Evolutionary conservation across 768 basidiomycete species (phyloP), one percentile per base, ranked within the genome.

Genomic region (Pisolithus microcarpus): DNA sequence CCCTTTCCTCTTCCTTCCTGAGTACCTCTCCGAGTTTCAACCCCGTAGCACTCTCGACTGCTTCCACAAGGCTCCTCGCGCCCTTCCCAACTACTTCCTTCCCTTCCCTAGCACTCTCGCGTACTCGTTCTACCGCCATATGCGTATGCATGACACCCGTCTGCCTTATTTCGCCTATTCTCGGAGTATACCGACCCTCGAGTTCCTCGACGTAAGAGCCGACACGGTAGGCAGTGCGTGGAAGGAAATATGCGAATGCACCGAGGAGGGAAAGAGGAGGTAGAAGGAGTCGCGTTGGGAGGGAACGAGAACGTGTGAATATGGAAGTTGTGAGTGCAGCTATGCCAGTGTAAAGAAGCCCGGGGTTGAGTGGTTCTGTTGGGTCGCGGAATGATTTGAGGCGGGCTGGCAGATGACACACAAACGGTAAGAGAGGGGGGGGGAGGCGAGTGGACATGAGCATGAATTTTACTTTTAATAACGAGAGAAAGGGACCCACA

Each of bases 271-370:
- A 79, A 21, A 80, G 53, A 0, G 94, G 87, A 0, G 95, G 95
- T 13, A 93, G 76, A 42, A 86, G 54, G 47, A 86, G 58, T 18
- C 95, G 86, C 5, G 81, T 70, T 30, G 82, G 75, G 49, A 93
- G 69, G 48, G 72, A 63, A 55, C 93, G 83, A 57, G 85, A 87
- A 39, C 93, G 85, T 0, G 87, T 81, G 50, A 97, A 58, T 59
- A 98, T 85, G 51, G 92, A 92, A 1, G 88, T 91, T 4, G 88
- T 87, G 44, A 98, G 81, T 13, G 91, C 82, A 2, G 91, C 83
- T 45, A 98, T 78, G 45, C 91, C 90, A 43, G 90, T 85, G 72
- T 95, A 97, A 49, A 97, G 82, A 5, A 87, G 61, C n/a, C 88
- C 91, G 1, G 94, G 94, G 9, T 85, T 91, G 26, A 96, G 79